phyloP scores from a whole-genome alignment of 2,329 filamentous ascomycete species.

The Passalora sequoiae region DNA sequence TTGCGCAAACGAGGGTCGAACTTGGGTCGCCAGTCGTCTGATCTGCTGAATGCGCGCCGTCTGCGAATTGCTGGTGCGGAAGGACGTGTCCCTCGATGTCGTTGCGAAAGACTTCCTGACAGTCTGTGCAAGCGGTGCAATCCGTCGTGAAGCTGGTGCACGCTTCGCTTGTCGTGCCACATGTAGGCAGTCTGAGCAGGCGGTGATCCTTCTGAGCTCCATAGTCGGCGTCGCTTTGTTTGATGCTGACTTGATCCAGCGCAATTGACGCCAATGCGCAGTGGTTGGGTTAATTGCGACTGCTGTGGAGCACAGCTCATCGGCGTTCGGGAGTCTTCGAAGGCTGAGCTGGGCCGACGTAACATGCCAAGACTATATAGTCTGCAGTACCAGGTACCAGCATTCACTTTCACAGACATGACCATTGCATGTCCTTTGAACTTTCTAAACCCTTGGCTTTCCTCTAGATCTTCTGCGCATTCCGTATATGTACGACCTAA shows the following conservation, averaged over 20 bases:
- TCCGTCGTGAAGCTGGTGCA: neutral
- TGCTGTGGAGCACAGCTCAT: no score
- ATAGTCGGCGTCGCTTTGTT: conserved; percentile 10
- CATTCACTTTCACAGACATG: neutral
- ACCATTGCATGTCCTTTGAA: neutral
- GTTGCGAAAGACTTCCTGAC: conserved; percentile 2
- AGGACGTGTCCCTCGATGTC: neutral
- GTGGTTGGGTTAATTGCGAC: no score
- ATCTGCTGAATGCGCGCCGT: conserved; percentile 8
- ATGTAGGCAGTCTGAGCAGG: conserved; percentile 18
- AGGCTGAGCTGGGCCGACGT: no score
- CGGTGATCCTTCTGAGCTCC: conserved; percentile 15
- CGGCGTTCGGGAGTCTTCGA: neutral
- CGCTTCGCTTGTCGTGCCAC: conserved; percentile 9
- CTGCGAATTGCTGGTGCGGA: conserved; percentile 1
- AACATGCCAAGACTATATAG: no score
- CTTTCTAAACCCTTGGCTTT: neutral
- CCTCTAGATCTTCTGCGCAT: no score
- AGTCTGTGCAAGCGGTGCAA: conserved; percentile 1
- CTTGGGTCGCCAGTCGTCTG: conserved; percentile 4
- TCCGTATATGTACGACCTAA: neutral
- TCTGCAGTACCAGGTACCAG: conserved; percentile 1
- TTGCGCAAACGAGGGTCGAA: conserved; percentile 4
- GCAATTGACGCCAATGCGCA: neutral
- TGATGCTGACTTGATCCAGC: neutral